Evolutionary conservation across 306 rosid genomes (phyloP).

Genomic region (Inga oerstediana): DNA sequence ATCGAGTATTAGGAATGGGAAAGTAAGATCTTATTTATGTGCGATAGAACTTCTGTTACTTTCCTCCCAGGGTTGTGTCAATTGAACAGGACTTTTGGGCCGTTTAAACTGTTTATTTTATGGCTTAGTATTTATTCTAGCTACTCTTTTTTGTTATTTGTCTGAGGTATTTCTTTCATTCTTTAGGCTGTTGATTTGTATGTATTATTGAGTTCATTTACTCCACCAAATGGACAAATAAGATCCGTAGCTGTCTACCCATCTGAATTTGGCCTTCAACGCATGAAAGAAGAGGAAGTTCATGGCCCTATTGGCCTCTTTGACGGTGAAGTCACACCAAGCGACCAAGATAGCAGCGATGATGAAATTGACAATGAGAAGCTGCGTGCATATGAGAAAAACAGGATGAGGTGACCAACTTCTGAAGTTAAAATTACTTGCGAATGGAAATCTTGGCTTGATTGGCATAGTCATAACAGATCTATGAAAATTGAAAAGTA

Average conservation of each 20-base stretch:
- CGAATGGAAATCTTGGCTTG: conserved; percentile 10
- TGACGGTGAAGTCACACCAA: conserved; percentile 53
- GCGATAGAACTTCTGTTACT: not conserved
- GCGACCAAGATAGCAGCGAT: conserved; percentile 46
- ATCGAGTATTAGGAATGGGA: not conserved
- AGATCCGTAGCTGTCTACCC: conserved; percentile 82
- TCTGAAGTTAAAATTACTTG: not conserved
- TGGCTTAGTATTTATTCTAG: not conserved
- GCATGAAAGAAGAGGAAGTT: conserved; percentile 85
- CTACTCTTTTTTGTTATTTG: not conserved
- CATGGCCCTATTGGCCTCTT: conserved; percentile 81
- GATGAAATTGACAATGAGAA: conserved; percentile 65
- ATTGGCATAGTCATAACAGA: conserved; percentile 1
- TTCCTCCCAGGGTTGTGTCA: not conserved
- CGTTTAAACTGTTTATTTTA: conserved; percentile 1
- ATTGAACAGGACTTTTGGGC: not conserved
- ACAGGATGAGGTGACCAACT: conserved; percentile 66
- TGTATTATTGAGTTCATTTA: conserved; percentile 70
- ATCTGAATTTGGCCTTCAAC: conserved; percentile 88
- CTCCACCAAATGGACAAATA: conserved; percentile 68
- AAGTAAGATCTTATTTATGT: not conserved
- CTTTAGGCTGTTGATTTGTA: conserved; percentile 81
- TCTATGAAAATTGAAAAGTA: not conserved
- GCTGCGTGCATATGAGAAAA: conserved; percentile 78
- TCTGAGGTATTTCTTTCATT: conserved; percentile 11